Base-by-base conservation (phyloP, 140 eudicot species). In the Ambrosia hybrid region DNA sequence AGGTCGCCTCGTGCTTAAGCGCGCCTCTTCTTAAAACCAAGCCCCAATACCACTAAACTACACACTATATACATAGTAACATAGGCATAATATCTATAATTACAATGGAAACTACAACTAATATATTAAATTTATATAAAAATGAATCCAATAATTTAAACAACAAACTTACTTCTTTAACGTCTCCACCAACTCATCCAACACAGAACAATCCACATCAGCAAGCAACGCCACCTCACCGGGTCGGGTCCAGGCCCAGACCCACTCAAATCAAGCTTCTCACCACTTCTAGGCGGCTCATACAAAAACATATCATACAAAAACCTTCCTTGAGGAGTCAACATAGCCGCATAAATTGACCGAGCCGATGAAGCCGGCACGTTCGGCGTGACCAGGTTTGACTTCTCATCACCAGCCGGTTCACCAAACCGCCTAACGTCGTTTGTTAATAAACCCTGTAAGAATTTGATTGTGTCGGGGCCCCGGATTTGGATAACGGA, bases 291-390 rank as follows among this genome's bases (percentile, higher is more conserved):
- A 7, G 89, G 83, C 65, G 88, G 84, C 77, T 88, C 83, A 30
- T 93, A 93, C 13, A 90, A n/a, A 66, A 90, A 90, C 74, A 93
- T 55, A 43, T 93, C 98, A 41, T 79, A 90, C 78, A 93, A 77
- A 71, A 93, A 90, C 88, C 96, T 82, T 3, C 98, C 97, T 38
- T 90, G 99, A 12, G 97, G 88, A 2, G 84, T 84, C 88, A 93
- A 52, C 84, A 90, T 60, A 2, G 97, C 97, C 4, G 97, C 82
- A 56, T 93, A 93, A 10, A 93, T 43, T 3, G 96, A 81, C 14
- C 85, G 88, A 6, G 78, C 56, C 48, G 85, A 71, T 4, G 81
- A 83, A 62, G 72, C 79, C n/a, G 99, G 89, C 77, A 85, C 37
- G 34, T 92, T 92, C 15, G 95, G 87, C 7, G 88, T 89, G 0